Evolutionary conservation across 129 eudicot species (phyloP).

Genomic region (Centrapalus pauciflorus): DNA sequence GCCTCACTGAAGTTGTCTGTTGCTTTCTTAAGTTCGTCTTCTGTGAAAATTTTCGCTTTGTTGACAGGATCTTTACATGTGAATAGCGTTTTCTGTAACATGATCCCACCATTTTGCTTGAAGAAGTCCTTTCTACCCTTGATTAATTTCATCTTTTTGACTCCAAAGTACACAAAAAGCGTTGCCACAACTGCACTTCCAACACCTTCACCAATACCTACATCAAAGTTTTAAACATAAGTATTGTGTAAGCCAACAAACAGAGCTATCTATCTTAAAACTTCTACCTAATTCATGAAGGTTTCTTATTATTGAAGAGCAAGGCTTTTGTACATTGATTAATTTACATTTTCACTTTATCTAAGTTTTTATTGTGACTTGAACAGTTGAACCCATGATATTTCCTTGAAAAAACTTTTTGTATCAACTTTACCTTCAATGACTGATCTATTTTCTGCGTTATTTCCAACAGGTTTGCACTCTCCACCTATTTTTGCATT

Average conservation of each 20-base stretch:
- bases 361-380: background rate
- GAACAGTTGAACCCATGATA: background rate
- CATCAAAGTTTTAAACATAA: background rate
- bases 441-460: background rate
- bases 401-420: background rate
- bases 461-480: background rate
- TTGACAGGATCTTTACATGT: constrained; percentile 11
- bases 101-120: constrained; percentile 28
- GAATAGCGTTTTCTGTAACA: constrained; percentile 18
- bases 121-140: constrained; percentile 20
- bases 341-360: background rate
- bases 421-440: constrained; percentile 6
- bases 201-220: constrained; percentile 14
- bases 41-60: constrained; percentile 22
- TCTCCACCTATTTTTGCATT: constrained; percentile 9
- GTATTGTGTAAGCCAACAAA: no score
- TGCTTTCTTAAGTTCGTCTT: constrained; percentile 28
- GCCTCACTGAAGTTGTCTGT: constrained; percentile 13
- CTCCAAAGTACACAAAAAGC: constrained; percentile 4
- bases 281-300: no score
- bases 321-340: background rate
- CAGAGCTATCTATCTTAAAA: no score
- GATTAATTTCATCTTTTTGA: background rate
- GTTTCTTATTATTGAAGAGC: background rate
- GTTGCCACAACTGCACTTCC: constrained; percentile 18